Evolutionary conservation across 371 early-diverging fungal species (phyloP).

Genomic region (Apophysomyces variabilis): DNA sequence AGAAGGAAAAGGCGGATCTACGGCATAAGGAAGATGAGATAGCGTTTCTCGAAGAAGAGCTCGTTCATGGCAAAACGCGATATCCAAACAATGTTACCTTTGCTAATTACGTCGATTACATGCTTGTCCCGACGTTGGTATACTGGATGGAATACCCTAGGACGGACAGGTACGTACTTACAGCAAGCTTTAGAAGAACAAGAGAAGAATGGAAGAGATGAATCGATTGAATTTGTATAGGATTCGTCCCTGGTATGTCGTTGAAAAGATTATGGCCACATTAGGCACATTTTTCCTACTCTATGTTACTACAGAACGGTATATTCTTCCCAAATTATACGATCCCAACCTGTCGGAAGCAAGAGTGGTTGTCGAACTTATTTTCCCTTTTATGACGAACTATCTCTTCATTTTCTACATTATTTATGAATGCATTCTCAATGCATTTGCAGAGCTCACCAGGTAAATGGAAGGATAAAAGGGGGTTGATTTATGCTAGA

Average conservation of each 20-base stretch:
- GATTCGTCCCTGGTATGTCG: constrained; percentile 86
- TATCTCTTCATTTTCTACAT: constrained; percentile 93
- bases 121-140: constrained; percentile 88
- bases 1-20: constrained; percentile 9
- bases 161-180: constrained; percentile 63
- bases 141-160: constrained; percentile 96
- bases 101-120: constrained; percentile 85
- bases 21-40: constrained; percentile 54
- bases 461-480: constrained; percentile 42
- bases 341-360: constrained; percentile 59
- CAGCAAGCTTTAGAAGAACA: not conserved
- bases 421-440: constrained; percentile 95
- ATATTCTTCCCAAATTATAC: constrained; percentile 82
- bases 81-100: constrained; percentile 88
- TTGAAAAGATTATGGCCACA: constrained; percentile 82
- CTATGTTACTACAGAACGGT: constrained; percentile 86
- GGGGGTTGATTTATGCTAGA: not conserved
- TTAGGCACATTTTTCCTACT: constrained; percentile 82
- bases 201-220: too few species aligned
- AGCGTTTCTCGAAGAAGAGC: constrained; percentile 62
- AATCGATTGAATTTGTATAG: constrained; percentile 29
- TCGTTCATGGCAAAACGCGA: constrained; percentile 56
- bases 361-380: constrained; percentile 67
- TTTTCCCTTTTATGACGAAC: constrained; percentile 89
- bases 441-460: constrained; percentile 95